phyloP scores from a whole-genome alignment of 495 filamentous ascomycete species.

The Neurospora sp. region DNA sequence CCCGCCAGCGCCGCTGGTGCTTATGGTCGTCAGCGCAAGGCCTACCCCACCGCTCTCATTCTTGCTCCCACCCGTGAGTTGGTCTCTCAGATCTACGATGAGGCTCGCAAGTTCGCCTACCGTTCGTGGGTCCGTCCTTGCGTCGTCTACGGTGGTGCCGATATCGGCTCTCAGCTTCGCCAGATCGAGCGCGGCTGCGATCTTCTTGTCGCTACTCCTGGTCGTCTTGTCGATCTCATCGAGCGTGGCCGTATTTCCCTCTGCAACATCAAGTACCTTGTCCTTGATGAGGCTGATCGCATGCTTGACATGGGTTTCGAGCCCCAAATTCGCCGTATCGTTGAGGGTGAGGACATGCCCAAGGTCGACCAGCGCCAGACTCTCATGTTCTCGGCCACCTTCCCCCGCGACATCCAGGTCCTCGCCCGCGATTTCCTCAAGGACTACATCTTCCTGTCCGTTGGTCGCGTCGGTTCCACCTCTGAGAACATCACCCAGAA shows the following conservation, averaged over 20 bases:
- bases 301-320: slow-evolving; percentile 99
- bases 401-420: slow-evolving; percentile 98
- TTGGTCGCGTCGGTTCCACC: slow-evolving; percentile 98
- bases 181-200: slow-evolving; percentile 97
- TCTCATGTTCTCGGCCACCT: slow-evolving; percentile 99
- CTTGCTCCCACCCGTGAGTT: slow-evolving; percentile 94
- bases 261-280: slow-evolving; percentile 95
- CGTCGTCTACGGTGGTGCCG: slow-evolving; percentile 97
- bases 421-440: slow-evolving; percentile 95
- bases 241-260: slow-evolving; percentile 97
- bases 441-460: slow-evolving; percentile 96
- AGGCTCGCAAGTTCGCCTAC: slow-evolving; percentile 95
- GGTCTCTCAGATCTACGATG: slow-evolving; percentile 96
- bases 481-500: slow-evolving; percentile 99
- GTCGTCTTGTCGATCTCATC: slow-evolving; percentile 93
- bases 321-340: slow-evolving; percentile 96
- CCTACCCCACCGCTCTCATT: slow-evolving; percentile 90
- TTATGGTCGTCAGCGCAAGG: slow-evolving; percentile 83
- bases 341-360: slow-evolving; percentile 97
- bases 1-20: slow-evolving; percentile 52
- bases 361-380: slow-evolving; percentile 76
- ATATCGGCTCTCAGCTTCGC: slow-evolving; percentile 92
- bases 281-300: slow-evolving; percentile 97
- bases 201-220: slow-evolving; percentile 92
- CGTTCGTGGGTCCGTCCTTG: slow-evolving; percentile 98